These are phyloP conservation scores for Globisporangium spiculum DNA, from an alignment of 352 stramenopile genomes.

Conservation along the genomic window DNA sequence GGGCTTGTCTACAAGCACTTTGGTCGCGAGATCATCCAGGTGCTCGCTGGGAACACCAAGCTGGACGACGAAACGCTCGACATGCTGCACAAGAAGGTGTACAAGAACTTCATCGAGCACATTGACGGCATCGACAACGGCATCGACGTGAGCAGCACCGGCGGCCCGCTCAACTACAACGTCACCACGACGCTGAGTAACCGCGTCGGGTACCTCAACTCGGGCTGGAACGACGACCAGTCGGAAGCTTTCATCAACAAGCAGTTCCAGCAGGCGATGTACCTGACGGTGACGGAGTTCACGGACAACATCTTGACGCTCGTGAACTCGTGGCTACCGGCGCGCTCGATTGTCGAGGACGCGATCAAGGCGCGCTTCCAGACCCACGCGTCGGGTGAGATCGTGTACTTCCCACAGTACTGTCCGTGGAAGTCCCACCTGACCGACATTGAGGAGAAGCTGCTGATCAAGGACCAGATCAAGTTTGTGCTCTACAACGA, in stretches of 20 bases:
- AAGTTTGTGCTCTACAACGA: slow-evolving; percentile 98
- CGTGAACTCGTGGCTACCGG: slow-evolving; percentile 93
- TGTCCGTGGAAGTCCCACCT: slow-evolving; percentile 97
- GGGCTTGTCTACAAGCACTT: slow-evolving; percentile 99
- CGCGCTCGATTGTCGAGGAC: slow-evolving; percentile 90
- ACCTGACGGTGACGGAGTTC: slow-evolving; percentile 95
- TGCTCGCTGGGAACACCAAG: slow-evolving; percentile 38
- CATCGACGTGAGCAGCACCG: slow-evolving; percentile 77
- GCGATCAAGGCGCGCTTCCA: slow-evolving; percentile 86
- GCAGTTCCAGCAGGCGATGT: slow-evolving; percentile 94
- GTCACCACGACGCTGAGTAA: slow-evolving; percentile 76
- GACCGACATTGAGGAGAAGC: slow-evolving; percentile 94
- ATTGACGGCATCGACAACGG: slow-evolving; percentile 99
- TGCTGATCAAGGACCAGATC: slow-evolving; percentile 84
- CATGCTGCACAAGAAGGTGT: slow-evolving; percentile 90
- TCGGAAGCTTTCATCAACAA: slow-evolving; percentile 73
- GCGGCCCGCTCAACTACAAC: slow-evolving; percentile 63
- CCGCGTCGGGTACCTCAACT: slow-evolving; percentile 93
- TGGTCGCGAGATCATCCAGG: slow-evolving; percentile 93
- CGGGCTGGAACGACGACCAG: slow-evolving; percentile 95
- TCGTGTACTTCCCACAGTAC: slow-evolving; percentile 91
- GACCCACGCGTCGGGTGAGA: slow-evolving; percentile 90
- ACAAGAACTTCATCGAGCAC: slow-evolving; percentile 97
- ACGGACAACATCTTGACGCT: slow-evolving; percentile 88
- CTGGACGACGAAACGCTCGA: slow-evolving; percentile 78